A percentile compares a stretch with the other conserved stretches of the same genome.
Evolutionary conservation across 2,329 filamentous ascomycete genomes (phyloP).

Genomic region (Colletotrichum musicola): DNA sequence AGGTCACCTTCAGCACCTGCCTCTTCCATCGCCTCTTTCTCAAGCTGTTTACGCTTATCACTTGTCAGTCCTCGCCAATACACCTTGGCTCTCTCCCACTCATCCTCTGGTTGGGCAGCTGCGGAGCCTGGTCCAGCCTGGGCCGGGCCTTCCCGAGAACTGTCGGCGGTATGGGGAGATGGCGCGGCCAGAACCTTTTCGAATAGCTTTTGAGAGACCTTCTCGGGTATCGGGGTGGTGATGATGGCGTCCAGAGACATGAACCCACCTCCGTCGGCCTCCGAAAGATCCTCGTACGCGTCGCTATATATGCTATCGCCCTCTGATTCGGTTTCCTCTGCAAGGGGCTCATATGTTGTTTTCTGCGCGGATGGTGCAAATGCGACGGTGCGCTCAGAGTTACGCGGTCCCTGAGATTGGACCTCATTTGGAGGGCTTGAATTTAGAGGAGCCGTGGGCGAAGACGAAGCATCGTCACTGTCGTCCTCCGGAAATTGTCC

Average conservation of each 20-base stretch:
- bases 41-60: conserved; percentile 73
- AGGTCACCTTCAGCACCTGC: conserved; percentile 61
- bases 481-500: conserved; percentile 68
- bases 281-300: conserved; percentile 79
- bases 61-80: conserved; percentile 77
- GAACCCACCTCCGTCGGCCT: conserved; percentile 75
- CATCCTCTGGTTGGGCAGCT: conserved; percentile 48
- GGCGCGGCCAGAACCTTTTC: conserved; percentile 27
- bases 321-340: conserved; percentile 60
- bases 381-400: not conserved
- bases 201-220: conserved; percentile 33
- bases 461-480: conserved; percentile 40
- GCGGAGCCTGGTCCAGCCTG: not conserved
- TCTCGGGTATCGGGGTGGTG: conserved; percentile 42
- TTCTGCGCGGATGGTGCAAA: conserved; percentile 14
- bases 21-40: conserved; percentile 68
- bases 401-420: not conserved
- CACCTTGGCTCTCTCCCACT: conserved; percentile 77
- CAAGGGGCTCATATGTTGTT: conserved; percentile 13
- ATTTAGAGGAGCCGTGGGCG: conserved; percentile 21
- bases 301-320: conserved; percentile 77
- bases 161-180: not conserved
- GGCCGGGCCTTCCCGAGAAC: not conserved
- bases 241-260: conserved; percentile 78
- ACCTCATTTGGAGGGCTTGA: not conserved